Base-by-base conservation (phyloP, 129 eudicot species). In the Dittrichia graveolens region DNA sequence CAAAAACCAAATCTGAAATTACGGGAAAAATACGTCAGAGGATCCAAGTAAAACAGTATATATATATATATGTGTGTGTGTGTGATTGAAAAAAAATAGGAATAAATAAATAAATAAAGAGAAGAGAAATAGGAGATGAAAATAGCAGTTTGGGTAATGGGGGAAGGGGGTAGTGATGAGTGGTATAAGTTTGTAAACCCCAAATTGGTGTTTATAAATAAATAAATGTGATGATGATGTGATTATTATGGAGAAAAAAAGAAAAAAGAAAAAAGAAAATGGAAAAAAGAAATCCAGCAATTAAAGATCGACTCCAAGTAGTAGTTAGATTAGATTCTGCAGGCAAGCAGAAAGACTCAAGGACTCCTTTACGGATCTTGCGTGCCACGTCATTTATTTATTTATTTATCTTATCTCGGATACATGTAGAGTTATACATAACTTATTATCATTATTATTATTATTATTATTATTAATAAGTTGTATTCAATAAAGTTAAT, bases 131-230 rank as follows among this genome's bases (percentile, higher is more conserved):
- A 15, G 50, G 49, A 8, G 55, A 42, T 9, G 38, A 74, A 47
- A 44, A 19, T 49, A 75, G 63, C 75, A 68, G 69, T 58, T 68
- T 68, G 70, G 75, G 61, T 48, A 49, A 58, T 39, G 75, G 45
- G 6, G 75, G 75, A 54, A 69, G 56, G 52, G 65, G 71, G 50
- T 2, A 41, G 71, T 37, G 58, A 45, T 24, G 15, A 56, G 15
- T 31, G 53, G 82, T 16, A 78, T 15, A 52, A 60, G 41, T 34
- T 34, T 78, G 82, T 78, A 72, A 78, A 41, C 77, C 72, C 82
- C 82, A 78, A 70, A 78, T 61, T 53, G 13, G 76, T 66, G 72
- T 75, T 24, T 62, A n/a, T 18, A 13, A 49, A 67, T 70, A 41
- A 53, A 63, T 35, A 40, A 9, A 55, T 31, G n/a, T n/a, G n/a